Conservation (phyloP, 192 early-diverging fungal genomes). For the Spizellomyces punctatus region DNA sequence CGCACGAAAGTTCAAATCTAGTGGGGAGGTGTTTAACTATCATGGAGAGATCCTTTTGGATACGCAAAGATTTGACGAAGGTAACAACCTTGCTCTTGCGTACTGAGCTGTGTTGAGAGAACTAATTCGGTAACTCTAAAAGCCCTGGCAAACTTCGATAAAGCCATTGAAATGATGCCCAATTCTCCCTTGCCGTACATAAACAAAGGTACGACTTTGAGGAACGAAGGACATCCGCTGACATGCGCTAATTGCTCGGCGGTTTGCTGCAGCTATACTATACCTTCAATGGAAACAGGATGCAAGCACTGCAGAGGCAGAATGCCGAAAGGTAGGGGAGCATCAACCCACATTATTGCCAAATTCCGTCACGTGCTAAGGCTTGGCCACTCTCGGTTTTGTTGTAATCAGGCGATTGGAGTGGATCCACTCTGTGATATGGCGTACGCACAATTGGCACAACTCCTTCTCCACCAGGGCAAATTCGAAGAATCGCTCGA, state of each 20-base stretch:
- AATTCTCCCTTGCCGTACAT: constrained; percentile 95
- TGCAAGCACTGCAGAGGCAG: constrained; percentile 68
- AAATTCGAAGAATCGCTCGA: constrained; percentile 81
- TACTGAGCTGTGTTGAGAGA: too few species aligned
- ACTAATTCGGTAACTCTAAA: background rate
- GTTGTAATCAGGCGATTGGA: constrained; percentile 60
- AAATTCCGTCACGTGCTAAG: background rate
- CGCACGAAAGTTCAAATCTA: constrained; percentile 72
- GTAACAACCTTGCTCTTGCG: constrained; percentile 10
- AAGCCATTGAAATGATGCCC: constrained; percentile 79
- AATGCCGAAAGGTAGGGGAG: constrained; percentile 57
- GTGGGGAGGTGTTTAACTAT: constrained; percentile 94
- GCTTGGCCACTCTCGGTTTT: background rate
- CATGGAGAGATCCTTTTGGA: constrained; percentile 94
- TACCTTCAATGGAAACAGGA: constrained; percentile 77
- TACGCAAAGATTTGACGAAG: constrained; percentile 76
- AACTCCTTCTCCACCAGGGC: constrained; percentile 64
- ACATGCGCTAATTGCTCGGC: background rate
- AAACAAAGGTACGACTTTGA: constrained; percentile 79
- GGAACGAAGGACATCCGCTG: too few species aligned
- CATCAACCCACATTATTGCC: background rate
- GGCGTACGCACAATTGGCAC: constrained; percentile 82
- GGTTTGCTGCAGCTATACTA: constrained; percentile 47
- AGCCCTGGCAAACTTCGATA: constrained; percentile 84
- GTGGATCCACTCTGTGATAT: constrained; percentile 97